Percentiles rank a stretch among this genome's conserved stretches.
phyloP scores from a whole-genome alignment of 2,329 filamentous ascomycete species.

The Exophiala oligosperma region DNA sequence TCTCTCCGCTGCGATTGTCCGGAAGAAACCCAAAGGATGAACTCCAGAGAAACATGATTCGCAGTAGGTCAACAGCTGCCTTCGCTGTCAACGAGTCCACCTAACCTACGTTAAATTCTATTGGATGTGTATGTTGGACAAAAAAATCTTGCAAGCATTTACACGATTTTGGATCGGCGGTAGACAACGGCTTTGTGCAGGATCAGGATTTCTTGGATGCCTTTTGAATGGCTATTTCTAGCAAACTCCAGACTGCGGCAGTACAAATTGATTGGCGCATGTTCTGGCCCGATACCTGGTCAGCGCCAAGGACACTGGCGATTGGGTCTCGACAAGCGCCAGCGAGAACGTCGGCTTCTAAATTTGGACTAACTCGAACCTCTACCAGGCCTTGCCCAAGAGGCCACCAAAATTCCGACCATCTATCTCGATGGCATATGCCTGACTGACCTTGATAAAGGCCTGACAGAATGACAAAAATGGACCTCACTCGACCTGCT shows the following conservation, averaged over 20 bases:
- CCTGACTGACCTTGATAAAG: background rate
- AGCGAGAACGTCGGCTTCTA: slow-evolving; percentile 4
- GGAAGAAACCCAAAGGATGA: slow-evolving; percentile 27
- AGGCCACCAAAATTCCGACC: background rate
- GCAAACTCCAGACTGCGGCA: slow-evolving; percentile 9
- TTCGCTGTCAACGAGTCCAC: background rate
- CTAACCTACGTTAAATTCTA: background rate
- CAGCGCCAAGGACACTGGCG: slow-evolving; percentile 7
- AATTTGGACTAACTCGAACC: slow-evolving; percentile 6
- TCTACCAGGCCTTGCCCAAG: background rate
- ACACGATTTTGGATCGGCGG: background rate
- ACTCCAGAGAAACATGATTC: background rate
- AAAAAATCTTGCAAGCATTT: background rate
- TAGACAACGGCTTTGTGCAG: background rate
- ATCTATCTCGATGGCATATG: background rate
- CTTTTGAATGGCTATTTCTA: background rate
- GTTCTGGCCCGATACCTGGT: background rate
- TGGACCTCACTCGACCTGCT: slow-evolving; percentile 1
- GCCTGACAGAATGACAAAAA: slow-evolving; percentile 4
- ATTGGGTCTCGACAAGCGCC: slow-evolving; percentile 18
- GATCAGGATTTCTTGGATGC: background rate
- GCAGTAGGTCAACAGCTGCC: background rate
- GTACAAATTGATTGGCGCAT: slow-evolving; percentile 17
- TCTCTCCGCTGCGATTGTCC: slow-evolving; percentile 20
- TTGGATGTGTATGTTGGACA: background rate